Evolutionary conservation across 2,329 filamentous ascomycete species (phyloP), one percentile per base, ranked within the genome.

Genomic region (Diaporthe sp.): DNA sequence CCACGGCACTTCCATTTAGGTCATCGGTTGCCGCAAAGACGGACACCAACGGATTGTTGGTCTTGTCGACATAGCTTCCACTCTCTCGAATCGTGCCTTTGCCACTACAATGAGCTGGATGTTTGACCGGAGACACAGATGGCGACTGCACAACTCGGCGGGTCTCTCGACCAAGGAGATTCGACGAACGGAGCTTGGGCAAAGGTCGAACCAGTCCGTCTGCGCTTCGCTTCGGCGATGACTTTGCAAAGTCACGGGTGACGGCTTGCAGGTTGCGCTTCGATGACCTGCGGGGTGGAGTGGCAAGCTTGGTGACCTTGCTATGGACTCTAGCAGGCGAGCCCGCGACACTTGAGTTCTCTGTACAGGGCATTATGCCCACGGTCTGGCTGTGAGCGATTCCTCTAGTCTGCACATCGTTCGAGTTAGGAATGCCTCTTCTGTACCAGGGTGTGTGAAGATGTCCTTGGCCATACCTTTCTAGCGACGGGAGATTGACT

Each of bases 321-420:
- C 17, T 65, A 39, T 28, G 39, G n/a, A 25, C 39, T 49, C 22
- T 42, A 37, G 19, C 10, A 34, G 69, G 69, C 7, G 74, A 74
- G 22, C 49, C 51, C 13, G 57, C 46, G n/a, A 37, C 13, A n/a
- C 31, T 22, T n/a, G 49, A 69, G 34, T 19, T 39, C 4, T 61
- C 53, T 17, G 28, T 62, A 25, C 58, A 51, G 12, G 68, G 34
- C 72, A 77, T 53, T 13, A 67, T 15, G 55, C n/a, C 70, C n/a
- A 61, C 12, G 2, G 75, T 73, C 31, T 59, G 75, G 57, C 75
- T 77, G 42, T 49, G 73, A 65, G 62, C 15, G 17, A 77, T 39
- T 10, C 17, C 37, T 31, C 22, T 65, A 9, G 13, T 8, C 75
- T 77, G 25, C 25, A 39, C n/a, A 39, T 10, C 2, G 19, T 8